Evolutionary conservation across 164 flowering plant genomes (phyloP), one percentile per base, ranked within the genome.

Genomic region (Tinospora cordifolia): DNA sequence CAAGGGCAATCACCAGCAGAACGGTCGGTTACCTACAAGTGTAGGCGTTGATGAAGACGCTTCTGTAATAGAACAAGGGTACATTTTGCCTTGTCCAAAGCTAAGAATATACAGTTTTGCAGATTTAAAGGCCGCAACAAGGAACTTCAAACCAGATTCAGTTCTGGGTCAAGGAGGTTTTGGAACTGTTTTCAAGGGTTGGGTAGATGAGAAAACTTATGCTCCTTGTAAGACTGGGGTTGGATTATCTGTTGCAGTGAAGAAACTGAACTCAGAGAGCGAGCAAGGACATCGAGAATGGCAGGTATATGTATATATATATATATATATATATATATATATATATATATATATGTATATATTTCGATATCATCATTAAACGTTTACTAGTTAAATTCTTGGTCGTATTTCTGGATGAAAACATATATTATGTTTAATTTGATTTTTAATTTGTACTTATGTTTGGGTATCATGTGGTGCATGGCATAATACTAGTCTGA

Each of bases 121-220:
- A 0, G 95, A 90, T 63, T 47, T 90, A 76, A 88, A 75, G 72
- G 63, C 15, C 17, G 86, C 85, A 3, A 85, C 92, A 0, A 85
- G 67, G 74, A 85, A 83, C 69, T 90, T 90, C 78, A 83, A 59
- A 65, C 38, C n/a, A n/a, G n/a, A n/a, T n/a, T n/a, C 78, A 1
- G 46, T 86, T 49, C 71, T 90, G 34, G 95, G 95, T 10, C 83
- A 81, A 59, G 95, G 95, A 21, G 92, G 92, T 3, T 90, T 90
- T 74, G 92, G 95, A 5, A 83, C 59, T 63, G 95, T 90, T 41
- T 89, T 62, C 75, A 87, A 76, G 64, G 95, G 92, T 22, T 85
- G 85, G 86, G 49, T 89, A 17, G 88, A 89, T 72, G 87, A 86
- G 71, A 87, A 76, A 71, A 19, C 24, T 2, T n/a, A n/a, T n/a